Conservation (phyloP, 2,329 filamentous ascomycete species). For the Colletotrichum orchidophilum region DNA sequence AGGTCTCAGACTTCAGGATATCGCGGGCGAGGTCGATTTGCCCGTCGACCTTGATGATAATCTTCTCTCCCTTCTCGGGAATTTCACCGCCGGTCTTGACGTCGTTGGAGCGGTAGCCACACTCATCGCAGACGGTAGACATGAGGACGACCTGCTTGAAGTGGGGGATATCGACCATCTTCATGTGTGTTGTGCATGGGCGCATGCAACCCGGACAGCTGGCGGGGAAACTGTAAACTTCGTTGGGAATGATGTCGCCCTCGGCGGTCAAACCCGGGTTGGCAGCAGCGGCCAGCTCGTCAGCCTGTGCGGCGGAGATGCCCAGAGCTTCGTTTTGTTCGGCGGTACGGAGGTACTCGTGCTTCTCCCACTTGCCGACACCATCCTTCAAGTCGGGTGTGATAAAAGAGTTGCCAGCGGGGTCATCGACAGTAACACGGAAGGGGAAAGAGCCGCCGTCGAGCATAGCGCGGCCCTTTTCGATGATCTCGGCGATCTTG, state of each 20-base stretch:
- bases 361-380: conserved; percentile 88
- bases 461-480: conserved; percentile 80
- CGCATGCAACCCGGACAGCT: conserved; percentile 91
- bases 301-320: conserved; percentile 71
- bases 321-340: conserved; percentile 91
- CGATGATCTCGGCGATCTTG: conserved; percentile 81
- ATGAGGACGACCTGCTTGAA: conserved; percentile 98
- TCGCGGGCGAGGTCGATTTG: conserved; percentile 83
- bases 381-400: conserved; percentile 83
- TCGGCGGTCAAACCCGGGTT: conserved; percentile 59
- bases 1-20: conserved; percentile 96
- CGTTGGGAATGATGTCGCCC: conserved; percentile 89
- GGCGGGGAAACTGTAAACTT: conserved; percentile 92
- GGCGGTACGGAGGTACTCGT: conserved; percentile 82
- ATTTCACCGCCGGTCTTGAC: conserved; percentile 97
- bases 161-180: conserved; percentile 97
- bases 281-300: conserved; percentile 58
- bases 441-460: conserved; percentile 85
- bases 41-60: conserved; percentile 76
- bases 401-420: conserved; percentile 96
- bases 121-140: conserved; percentile 91
- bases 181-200: conserved; percentile 92
- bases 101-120: conserved; percentile 94
- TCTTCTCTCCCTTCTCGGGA: conserved; percentile 84
- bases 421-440: conserved; percentile 87